phyloP scores from a whole-genome alignment of 257 asterid species.

The Jacaranda copaia region DNA sequence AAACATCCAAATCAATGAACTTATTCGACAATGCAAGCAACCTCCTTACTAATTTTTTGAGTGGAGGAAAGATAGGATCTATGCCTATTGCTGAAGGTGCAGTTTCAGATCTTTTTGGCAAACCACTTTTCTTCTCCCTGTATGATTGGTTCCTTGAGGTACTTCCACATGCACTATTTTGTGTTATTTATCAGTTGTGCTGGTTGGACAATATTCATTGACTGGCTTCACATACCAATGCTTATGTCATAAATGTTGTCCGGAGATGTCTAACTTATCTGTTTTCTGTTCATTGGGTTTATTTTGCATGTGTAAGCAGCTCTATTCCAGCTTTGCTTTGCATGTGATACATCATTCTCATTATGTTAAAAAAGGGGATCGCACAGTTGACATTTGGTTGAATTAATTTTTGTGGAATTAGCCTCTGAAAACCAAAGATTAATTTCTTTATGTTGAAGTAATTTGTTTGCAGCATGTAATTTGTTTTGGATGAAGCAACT shows the following conservation, averaged over 20 bases:
- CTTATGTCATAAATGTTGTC: not conserved
- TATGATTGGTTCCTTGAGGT: conserved; percentile 97
- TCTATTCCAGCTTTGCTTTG: too few species aligned
- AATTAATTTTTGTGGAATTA: not conserved
- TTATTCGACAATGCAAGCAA: conserved; percentile 91
- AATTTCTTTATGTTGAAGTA: not conserved
- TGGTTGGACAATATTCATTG: not conserved
- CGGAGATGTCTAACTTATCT: conserved; percentile 2
- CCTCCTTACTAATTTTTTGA: conserved; percentile 85
- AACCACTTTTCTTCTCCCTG: conserved; percentile 87
- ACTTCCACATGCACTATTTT: conserved; percentile 27
- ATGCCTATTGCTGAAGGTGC: conserved; percentile 99
- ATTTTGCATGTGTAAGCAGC: too few species aligned
- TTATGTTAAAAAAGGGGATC: not conserved
- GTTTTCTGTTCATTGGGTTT: conserved; percentile 6
- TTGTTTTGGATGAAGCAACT: not conserved
- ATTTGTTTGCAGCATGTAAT: not conserved
- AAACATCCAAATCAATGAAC: conserved; percentile 61
- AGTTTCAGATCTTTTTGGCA: conserved; percentile 86
- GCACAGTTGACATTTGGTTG: not conserved
- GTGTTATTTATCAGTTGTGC: conserved; percentile 5
- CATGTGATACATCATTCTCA: too few species aligned
- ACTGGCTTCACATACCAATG: too few species aligned
- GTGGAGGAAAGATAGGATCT: conserved; percentile 79
- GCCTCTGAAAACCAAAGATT: not conserved